phyloP scores from a whole-genome alignment of 2,329 filamentous ascomycete genomes.

The Cladosporium sp. region DNA sequence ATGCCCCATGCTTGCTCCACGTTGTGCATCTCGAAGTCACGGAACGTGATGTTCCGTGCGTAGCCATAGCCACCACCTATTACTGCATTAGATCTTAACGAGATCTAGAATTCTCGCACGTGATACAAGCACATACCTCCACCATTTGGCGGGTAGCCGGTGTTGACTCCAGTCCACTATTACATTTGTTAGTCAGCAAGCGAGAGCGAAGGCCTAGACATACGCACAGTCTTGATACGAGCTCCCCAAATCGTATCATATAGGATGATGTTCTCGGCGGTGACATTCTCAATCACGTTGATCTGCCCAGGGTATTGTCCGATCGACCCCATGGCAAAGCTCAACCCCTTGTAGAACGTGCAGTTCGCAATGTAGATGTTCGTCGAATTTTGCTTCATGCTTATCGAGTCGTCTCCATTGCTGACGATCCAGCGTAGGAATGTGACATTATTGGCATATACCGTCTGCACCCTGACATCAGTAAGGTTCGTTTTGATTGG shows the following conservation, averaged over 20 bases:
- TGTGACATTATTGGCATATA: conserved; percentile 48
- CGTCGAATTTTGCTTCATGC: conserved; percentile 59
- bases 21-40: conserved; percentile 35
- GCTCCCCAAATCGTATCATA: conserved; percentile 11
- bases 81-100: conserved; percentile 8
- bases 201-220: not conserved
- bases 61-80: conserved; percentile 47
- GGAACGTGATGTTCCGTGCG: conserved; percentile 42
- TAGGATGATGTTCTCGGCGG: conserved; percentile 25
- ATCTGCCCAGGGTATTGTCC: conserved; percentile 53
- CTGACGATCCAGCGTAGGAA: conserved; percentile 54
- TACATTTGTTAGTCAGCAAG: not conserved
- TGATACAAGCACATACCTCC: conserved; percentile 37
- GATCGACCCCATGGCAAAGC: conserved; percentile 60
- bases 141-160: conserved; percentile 56
- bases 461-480: conserved; percentile 38
- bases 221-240: conserved; percentile 19
- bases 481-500: not conserved
- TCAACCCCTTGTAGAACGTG: conserved; percentile 53
- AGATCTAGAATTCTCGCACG: not conserved
- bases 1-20: conserved; percentile 31
- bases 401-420: conserved; percentile 58
- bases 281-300: conserved; percentile 55
- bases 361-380: conserved; percentile 56
- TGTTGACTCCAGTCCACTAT: conserved; percentile 18